A percentile compares a stretch with the other conserved stretches of the same genome.
Conservation (phyloP, 2,329 filamentous ascomycete genomes). For the Pseudogymnoascus sp. region DNA sequence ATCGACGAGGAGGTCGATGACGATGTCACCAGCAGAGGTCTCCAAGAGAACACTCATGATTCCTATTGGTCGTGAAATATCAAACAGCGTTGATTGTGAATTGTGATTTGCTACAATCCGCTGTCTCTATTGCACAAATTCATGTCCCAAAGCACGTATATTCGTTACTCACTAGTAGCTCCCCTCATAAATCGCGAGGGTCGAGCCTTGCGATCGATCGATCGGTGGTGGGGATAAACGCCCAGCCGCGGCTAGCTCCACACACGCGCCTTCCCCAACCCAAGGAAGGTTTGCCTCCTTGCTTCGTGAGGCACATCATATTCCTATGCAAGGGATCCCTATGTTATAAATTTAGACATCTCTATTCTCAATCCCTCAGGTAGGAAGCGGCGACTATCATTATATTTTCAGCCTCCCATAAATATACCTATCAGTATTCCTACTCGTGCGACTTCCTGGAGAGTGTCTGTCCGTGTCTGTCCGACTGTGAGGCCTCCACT, state of each 20-base stretch:
- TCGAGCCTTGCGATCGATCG: constrained; percentile 1
- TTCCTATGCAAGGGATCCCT: not conserved
- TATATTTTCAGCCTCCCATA: not conserved
- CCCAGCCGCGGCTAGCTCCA: not conserved
- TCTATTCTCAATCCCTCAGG: not conserved
- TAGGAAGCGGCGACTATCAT: not conserved
- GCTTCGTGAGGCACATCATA: not conserved
- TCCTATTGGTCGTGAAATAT: constrained; percentile 4
- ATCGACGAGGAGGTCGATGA: constrained; percentile 84
- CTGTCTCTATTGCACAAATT: not conserved
- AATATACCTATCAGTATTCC: not conserved
- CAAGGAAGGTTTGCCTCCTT: not conserved
- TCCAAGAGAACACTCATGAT: constrained; percentile 88
- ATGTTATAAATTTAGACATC: not conserved
- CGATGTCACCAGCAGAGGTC: constrained; percentile 86
- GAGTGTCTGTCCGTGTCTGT: not conserved
- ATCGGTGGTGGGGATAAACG: not conserved
- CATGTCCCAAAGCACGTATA: not conserved
- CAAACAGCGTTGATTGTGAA: not conserved
- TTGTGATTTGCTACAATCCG: not conserved
- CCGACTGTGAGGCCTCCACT: not conserved
- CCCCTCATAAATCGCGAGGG: not conserved
- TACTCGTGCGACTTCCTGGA: not conserved
- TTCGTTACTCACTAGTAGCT: constrained; percentile 1
- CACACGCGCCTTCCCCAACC: not conserved